Conservation (phyloP, 192 early-diverging fungal genomes). For the Phlyctochytrium arcticum region DNA sequence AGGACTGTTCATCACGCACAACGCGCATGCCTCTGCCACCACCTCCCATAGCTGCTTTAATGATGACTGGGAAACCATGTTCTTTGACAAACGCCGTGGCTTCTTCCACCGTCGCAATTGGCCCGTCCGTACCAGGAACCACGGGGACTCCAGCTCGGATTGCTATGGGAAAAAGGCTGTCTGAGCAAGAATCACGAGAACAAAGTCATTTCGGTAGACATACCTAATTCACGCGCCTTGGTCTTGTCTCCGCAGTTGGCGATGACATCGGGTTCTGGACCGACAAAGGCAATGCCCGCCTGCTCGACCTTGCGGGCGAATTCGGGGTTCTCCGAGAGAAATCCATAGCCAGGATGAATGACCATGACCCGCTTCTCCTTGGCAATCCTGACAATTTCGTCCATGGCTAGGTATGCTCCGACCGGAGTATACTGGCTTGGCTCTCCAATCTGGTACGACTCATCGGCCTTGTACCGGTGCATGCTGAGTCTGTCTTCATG, state of each 20-base stretch:
- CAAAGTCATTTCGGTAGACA: slow-evolving; percentile 16
- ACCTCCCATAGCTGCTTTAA: slow-evolving; percentile 97
- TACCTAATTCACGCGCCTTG: slow-evolving; percentile 80
- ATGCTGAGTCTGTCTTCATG: slow-evolving; percentile 88
- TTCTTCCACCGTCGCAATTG: slow-evolving; percentile 61
- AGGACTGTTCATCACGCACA: slow-evolving; percentile 66
- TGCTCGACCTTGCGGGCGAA: slow-evolving; percentile 87
- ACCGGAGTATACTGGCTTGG: slow-evolving; percentile 79
- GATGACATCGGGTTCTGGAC: slow-evolving; percentile 80
- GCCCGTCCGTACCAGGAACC: slow-evolving; percentile 90
- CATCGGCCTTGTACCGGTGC: slow-evolving; percentile 95
- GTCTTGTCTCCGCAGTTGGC: slow-evolving; percentile 92
- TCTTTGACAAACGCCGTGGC: slow-evolving; percentile 69
- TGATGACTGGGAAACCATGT: slow-evolving; percentile 90
- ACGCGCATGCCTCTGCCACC: slow-evolving; percentile 96
- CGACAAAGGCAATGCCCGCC: slow-evolving; percentile 89
- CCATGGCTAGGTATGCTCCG: slow-evolving; percentile 92
- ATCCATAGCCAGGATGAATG: slow-evolving; percentile 95
- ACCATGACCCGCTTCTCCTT: slow-evolving; percentile 72
- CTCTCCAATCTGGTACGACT: slow-evolving; percentile 91
- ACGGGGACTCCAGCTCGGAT: slow-evolving; percentile 80
- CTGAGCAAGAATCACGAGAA: background rate
- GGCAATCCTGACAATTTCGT: slow-evolving; percentile 88
- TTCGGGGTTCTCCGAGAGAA: slow-evolving; percentile 88
- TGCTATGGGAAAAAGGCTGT: slow-evolving; percentile 36